Base-by-base conservation (phyloP, 805 yeast species). In the Yamadazyma tumulicola region DNA sequence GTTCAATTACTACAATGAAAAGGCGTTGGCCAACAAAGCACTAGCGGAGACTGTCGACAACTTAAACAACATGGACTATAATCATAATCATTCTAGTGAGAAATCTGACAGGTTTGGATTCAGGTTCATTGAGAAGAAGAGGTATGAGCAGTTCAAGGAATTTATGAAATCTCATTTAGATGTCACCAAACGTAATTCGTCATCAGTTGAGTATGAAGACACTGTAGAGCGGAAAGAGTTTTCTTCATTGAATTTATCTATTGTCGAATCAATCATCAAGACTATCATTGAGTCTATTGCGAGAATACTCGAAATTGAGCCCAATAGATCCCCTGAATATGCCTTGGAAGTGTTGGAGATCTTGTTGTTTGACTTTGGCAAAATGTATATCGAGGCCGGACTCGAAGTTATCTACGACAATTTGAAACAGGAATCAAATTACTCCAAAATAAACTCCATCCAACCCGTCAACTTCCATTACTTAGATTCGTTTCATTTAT, bases 201-300 rank as follows among this genome's bases (percentile, higher is more conserved):
- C 31, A 15, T 37, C 46, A 2, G 14, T 23, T 8, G 49, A 42
- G 11, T 32, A 32, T 15, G 40, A 37, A 40, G 45, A 49, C 31
- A 31, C 50, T 28, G 46, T 50, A 32, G 61, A 57, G 26, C 26
- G 29, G 6, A 37, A 35, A 26, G 26, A 32, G 16, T 52, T 42
- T 28, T 39, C 52, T 2, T 48, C 49, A 11, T 43, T 73, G 29
- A 65, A 68, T 19, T 52, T 81, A 5, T 47, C 59, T 11, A 61
- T 67, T 17, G 78, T 85, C 2, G 89, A 85, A 44, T 61, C 68
- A 3, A 73, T 85, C 37, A 62, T 87, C 26, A 80, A 79, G 45
- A 74, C 84, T 12, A 73, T 81, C 6, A 81, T 86, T 22, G 97
- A 88, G 57, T 72, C 89, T 1, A 66, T 87, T 4, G 81, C 89